Evolutionary conservation across 1,284 basidiomycete genomes (phyloP).

Genomic region (Trichosporon sp.): DNA sequence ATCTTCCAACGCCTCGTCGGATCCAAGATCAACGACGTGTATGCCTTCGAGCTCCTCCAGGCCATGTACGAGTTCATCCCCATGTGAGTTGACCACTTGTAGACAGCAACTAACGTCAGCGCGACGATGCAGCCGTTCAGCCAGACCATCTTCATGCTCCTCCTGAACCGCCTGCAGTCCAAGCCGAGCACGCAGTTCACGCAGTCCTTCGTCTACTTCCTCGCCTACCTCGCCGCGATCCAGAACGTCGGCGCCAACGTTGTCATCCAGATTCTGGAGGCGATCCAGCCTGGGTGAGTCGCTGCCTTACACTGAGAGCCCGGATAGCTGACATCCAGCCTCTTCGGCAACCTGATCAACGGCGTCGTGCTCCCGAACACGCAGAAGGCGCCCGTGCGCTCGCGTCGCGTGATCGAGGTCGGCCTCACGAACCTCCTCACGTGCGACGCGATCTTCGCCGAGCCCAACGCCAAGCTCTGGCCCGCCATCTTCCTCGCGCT

Average conservation of each 20-base stretch:
- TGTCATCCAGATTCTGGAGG: constrained; percentile 74
- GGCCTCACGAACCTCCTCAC: constrained; percentile 80
- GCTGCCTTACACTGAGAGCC: no score
- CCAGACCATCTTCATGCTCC: constrained; percentile 74
- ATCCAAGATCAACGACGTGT: constrained; percentile 83
- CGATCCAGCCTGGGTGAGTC: constrained; percentile 72
- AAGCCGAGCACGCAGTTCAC: constrained; percentile 89
- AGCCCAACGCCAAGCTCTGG: constrained; percentile 70
- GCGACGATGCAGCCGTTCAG: constrained; percentile 71
- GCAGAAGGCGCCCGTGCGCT: constrained; percentile 74
- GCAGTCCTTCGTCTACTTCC: constrained; percentile 78
- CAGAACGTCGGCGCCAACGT: constrained; percentile 77
- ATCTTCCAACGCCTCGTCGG: constrained; percentile 91
- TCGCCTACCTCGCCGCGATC: constrained; percentile 74
- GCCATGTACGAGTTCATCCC: constrained; percentile 73
- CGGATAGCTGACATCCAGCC: constrained; percentile 57
- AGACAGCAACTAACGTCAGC: constrained; percentile 57
- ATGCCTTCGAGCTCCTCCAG: constrained; percentile 87
- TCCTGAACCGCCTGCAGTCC: constrained; percentile 81
- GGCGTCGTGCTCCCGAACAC: constrained; percentile 78
- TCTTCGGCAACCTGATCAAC: constrained; percentile 80
- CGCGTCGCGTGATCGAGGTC: constrained; percentile 81
- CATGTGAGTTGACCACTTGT: constrained; percentile 62
- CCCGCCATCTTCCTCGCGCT: constrained; percentile 69
- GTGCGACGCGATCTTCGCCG: constrained; percentile 68